Conservation (phyloP, 2,329 filamentous ascomycete genomes). For the Aspergillus calidoustus region DNA sequence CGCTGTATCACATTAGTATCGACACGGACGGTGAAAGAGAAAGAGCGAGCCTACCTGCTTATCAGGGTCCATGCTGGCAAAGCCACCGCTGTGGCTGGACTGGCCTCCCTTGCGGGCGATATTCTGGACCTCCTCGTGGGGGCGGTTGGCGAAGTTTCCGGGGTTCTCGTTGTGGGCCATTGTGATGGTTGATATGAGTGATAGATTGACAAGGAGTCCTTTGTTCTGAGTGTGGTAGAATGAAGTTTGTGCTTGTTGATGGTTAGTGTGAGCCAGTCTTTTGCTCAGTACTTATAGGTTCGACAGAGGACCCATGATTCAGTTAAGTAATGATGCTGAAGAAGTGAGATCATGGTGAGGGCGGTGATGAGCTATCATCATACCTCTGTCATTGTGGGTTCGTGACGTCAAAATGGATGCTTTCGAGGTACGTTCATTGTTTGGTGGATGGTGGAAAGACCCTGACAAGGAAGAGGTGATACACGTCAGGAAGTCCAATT, state of each 20-base stretch:
- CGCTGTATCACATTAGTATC: conserved; percentile 38
- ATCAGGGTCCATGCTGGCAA: conserved; percentile 34
- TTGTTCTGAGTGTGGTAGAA: background rate
- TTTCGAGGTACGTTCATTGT: background rate
- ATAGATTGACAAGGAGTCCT: background rate
- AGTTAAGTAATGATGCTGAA: background rate
- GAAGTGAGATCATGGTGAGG: background rate
- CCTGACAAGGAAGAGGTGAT: background rate
- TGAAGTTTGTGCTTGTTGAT: background rate
- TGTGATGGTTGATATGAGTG: background rate
- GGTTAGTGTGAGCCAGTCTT: background rate
- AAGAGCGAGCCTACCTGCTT: conserved; percentile 32
- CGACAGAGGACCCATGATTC: background rate
- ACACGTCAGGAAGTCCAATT: background rate
- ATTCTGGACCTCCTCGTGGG: conserved; percentile 51
- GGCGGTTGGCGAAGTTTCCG: conserved; percentile 47
- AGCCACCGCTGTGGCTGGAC: conserved; percentile 36
- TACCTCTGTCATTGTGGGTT: conserved; percentile 5
- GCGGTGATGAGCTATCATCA: background rate
- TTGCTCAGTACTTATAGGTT: background rate
- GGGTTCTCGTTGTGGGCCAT: conserved; percentile 38
- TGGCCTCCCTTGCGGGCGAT: conserved; percentile 45
- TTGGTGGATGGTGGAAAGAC: background rate
- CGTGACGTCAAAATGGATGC: background rate
- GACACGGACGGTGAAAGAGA: background rate